phyloP scores from a whole-genome alignment of 129 eudicot genomes.

The Lactuca saligna region DNA sequence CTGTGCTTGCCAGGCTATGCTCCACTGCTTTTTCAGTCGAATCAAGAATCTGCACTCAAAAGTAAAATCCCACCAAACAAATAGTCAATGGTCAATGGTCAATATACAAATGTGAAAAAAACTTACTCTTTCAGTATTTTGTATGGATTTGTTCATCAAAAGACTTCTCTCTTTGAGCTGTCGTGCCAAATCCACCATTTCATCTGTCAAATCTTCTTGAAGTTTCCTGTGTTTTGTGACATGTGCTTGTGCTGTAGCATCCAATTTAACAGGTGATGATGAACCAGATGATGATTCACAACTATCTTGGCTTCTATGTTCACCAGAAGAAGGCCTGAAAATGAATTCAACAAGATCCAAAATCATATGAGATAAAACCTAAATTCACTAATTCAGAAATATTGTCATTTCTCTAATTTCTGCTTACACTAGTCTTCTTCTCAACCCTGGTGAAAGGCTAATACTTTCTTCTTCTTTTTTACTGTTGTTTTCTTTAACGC shows the following conservation, averaged over 20 bases:
- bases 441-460: slow-evolving; percentile 50
- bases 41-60: slow-evolving; percentile 68
- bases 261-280: slow-evolving; percentile 70
- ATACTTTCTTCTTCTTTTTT: slow-evolving; percentile 48
- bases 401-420: background rate
- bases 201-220: slow-evolving; percentile 97
- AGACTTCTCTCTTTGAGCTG: slow-evolving; percentile 91
- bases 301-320: slow-evolving; percentile 44
- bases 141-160: slow-evolving; percentile 70
- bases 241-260: slow-evolving; percentile 67
- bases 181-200: slow-evolving; percentile 89
- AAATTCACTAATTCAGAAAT: slow-evolving; percentile 1
- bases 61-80: background rate
- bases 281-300: slow-evolving; percentile 31
- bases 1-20: slow-evolving; percentile 89
- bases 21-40: slow-evolving; percentile 93
- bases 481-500: slow-evolving; percentile 33
- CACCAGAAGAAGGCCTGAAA: slow-evolving; percentile 44
- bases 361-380: background rate
- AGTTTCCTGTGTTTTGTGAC: slow-evolving; percentile 90
- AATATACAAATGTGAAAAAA: background rate
- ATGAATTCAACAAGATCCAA: slow-evolving; percentile 1
- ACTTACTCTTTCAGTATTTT: slow-evolving; percentile 78
- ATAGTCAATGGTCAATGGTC: background rate
- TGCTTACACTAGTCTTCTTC: slow-evolving; percentile 77